A percentile compares a stretch with the other conserved stretches of the same genome.
phyloP scores from a whole-genome alignment of 257 asterid species.

The Lavandula angustifolia region DNA sequence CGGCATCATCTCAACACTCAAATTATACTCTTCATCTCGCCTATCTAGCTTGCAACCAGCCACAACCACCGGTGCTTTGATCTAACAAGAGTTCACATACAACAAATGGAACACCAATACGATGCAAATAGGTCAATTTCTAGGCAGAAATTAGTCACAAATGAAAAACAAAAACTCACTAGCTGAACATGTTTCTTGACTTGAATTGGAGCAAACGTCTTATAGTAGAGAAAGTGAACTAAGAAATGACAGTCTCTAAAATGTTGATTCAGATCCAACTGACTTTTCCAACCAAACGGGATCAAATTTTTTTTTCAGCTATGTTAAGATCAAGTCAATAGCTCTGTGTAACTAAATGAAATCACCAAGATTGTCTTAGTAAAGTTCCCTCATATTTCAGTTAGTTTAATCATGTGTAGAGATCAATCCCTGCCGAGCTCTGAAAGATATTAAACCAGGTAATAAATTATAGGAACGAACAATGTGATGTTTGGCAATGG shows the following conservation, averaged over 20 bases:
- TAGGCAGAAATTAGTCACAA: slow-evolving; percentile 14
- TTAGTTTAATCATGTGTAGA: background rate
- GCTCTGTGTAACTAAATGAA: background rate
- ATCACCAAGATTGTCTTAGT: background rate
- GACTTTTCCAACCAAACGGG: background rate
- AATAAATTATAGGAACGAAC: slow-evolving; percentile 7
- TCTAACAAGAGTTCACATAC: slow-evolving; percentile 43
- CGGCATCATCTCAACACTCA: slow-evolving; percentile 78
- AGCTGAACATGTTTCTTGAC: slow-evolving; percentile 17
- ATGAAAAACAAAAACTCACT: slow-evolving; percentile 13
- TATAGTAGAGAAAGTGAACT: slow-evolving; percentile 18
- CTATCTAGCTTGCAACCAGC: slow-evolving; percentile 96
- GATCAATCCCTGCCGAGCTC: slow-evolving; percentile 18
- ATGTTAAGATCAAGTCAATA: background rate
- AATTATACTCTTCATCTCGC: slow-evolving; percentile 65
- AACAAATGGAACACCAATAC: slow-evolving; percentile 20
- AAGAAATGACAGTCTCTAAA: slow-evolving; percentile 18
- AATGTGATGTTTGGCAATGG: background rate
- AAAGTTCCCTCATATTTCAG: background rate
- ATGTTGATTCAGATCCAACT: slow-evolving; percentile 7
- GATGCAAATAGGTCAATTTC: slow-evolving; percentile 18
- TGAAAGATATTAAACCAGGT: background rate
- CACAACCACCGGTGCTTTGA: slow-evolving; percentile 83
- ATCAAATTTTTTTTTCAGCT: background rate
- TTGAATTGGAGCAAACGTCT: background rate